Conservation (phyloP, 2,329 filamentous ascomycete genomes). For the Metarhizium sp. region DNA sequence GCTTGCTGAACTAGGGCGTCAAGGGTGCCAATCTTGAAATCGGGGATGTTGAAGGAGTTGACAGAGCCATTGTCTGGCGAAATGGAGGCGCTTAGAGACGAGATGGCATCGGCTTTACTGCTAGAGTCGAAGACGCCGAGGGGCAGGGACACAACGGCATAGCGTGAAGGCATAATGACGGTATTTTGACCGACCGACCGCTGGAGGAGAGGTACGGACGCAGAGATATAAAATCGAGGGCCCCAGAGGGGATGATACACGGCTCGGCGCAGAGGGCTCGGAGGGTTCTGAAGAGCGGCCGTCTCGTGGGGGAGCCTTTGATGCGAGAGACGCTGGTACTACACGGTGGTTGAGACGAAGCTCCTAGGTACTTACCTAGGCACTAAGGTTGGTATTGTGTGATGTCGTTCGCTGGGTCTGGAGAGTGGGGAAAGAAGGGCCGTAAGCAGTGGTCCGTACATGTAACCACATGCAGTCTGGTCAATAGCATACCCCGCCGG, state of each 20-base stretch:
- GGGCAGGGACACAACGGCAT: slow-evolving; percentile 84
- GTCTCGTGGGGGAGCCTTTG: neutral
- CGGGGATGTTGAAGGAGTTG: slow-evolving; percentile 71
- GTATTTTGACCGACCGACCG: neutral
- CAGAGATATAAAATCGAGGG: too few species aligned
- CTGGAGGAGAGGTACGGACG: slow-evolving; percentile 2
- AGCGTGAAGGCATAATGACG: slow-evolving; percentile 47
- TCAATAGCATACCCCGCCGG: too few species aligned
- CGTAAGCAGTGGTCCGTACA: too few species aligned
- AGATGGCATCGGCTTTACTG: slow-evolving; percentile 72
- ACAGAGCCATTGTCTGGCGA: slow-evolving; percentile 66
- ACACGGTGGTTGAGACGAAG: neutral
- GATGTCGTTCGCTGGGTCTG: neutral
- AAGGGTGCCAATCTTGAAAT: slow-evolving; percentile 96
- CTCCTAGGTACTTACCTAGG: too few species aligned
- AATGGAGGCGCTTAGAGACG: slow-evolving; percentile 63
- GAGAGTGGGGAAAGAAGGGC: neutral
- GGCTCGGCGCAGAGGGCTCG: neutral
- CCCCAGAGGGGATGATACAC: neutral
- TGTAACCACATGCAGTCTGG: too few species aligned
- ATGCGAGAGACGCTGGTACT: neutral
- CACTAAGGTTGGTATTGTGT: too few species aligned
- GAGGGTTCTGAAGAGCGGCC: neutral
- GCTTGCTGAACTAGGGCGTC: slow-evolving; percentile 94
- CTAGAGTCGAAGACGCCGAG: slow-evolving; percentile 75